Conservation (phyloP, 257 asterid species). For the Jaltomata sinuosa region DNA sequence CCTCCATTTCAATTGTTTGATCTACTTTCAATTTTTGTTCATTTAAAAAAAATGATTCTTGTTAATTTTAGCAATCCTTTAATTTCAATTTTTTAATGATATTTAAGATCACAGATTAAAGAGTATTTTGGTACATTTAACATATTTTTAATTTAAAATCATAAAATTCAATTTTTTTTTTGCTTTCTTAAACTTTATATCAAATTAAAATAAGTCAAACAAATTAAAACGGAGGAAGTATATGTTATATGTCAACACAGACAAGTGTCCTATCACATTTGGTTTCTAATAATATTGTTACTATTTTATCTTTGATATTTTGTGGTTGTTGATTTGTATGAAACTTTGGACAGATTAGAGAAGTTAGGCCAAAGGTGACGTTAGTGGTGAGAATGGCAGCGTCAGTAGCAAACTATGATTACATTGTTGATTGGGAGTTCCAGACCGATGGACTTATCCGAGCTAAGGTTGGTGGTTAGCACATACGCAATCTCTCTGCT, state of each 20-base stretch:
- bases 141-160: too few species aligned
- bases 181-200: too few species aligned
- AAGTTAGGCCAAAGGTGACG: slow-evolving; percentile 90
- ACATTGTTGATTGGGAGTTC: slow-evolving; percentile 94
- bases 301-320: background rate
- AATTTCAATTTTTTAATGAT: too few species aligned
- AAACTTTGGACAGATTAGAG: slow-evolving; percentile 48
- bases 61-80: too few species aligned
- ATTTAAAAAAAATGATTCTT: too few species aligned
- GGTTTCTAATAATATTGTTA: background rate
- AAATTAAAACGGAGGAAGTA: too few species aligned
- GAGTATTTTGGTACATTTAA: too few species aligned
- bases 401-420: slow-evolving; percentile 90
- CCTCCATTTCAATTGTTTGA: too few species aligned
- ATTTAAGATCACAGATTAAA: too few species aligned
- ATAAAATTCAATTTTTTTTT: too few species aligned
- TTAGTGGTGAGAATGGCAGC: slow-evolving; percentile 95
- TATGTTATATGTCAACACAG: background rate
- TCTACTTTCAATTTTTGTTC: too few species aligned
- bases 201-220: too few species aligned
- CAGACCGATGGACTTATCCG: slow-evolving; percentile 87
- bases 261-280: background rate
- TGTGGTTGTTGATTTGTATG: background rate
- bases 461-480: slow-evolving; percentile 57
- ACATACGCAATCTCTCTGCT: background rate